Conservation (phyloP, 306 rosid genomes). For the Medicago truncatula region DNA sequence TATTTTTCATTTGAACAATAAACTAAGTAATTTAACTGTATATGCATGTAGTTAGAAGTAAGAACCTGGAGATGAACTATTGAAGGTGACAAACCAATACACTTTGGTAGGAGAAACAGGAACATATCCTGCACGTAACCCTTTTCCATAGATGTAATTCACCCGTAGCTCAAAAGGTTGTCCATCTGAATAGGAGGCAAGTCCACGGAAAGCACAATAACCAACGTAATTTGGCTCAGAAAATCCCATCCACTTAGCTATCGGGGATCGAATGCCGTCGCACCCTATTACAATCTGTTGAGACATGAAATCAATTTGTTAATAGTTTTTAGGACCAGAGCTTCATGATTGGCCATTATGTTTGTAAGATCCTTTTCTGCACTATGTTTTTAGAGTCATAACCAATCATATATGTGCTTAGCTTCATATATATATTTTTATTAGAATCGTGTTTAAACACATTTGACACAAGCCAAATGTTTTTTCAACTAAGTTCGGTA, state of each 20-base stretch:
- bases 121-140: constrained; percentile 81
- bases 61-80: constrained; percentile 76
- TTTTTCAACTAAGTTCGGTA: background rate
- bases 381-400: constrained; percentile 4
- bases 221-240: constrained; percentile 70
- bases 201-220: constrained; percentile 62
- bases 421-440: background rate
- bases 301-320: constrained; percentile 6
- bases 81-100: constrained; percentile 93
- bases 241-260: constrained; percentile 93
- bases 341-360: background rate
- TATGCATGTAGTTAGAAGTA: background rate
- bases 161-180: constrained; percentile 69
- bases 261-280: constrained; percentile 83
- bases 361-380: constrained; percentile 3
- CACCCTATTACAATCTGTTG: constrained; percentile 87
- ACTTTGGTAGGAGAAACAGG: constrained; percentile 90
- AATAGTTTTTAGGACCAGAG: background rate
- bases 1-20: background rate
- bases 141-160: constrained; percentile 77
- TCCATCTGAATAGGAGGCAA: constrained; percentile 64
- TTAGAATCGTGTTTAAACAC: background rate
- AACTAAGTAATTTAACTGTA: constrained; percentile 1
- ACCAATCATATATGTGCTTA: background rate
- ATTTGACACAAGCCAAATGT: background rate